Conservation (phyloP, 192 early-diverging fungal genomes). For the Phycomyces blakesleeanus region DNA sequence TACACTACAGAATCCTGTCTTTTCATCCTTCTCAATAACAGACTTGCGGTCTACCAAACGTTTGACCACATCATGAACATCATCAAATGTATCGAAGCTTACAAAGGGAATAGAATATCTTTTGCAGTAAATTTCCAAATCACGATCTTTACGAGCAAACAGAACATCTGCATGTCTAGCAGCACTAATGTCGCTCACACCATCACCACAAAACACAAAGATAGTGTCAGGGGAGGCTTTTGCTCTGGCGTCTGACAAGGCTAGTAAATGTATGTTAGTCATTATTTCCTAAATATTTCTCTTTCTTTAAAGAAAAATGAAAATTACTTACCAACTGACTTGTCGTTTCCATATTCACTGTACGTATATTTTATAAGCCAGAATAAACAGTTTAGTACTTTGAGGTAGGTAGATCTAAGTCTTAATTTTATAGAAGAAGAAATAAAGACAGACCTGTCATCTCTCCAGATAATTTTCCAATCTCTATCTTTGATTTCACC, state of each 20-base stretch:
- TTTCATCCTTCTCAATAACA: constrained; percentile 20
- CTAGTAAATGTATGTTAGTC: constrained; percentile 4
- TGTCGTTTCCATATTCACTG: constrained; percentile 63
- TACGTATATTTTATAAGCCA: neutral
- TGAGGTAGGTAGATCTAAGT: neutral
- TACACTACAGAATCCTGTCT: constrained; percentile 26
- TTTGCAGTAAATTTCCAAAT: constrained; percentile 66
- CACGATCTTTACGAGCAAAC: constrained; percentile 68
- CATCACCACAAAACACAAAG: constrained; percentile 76
- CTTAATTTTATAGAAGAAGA: neutral
- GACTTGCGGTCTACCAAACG: constrained; percentile 18
- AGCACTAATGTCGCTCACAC: constrained; percentile 72
- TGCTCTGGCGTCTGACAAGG: constrained; percentile 28
- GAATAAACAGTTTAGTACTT: constrained; percentile 3
- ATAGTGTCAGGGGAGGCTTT: constrained; percentile 23
- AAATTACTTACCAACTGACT: constrained; percentile 38
- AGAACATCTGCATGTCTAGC: constrained; percentile 71
- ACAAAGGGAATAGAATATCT: constrained; percentile 52
- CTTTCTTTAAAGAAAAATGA: no score
- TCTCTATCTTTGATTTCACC: constrained; percentile 35
- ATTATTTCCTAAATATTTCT: neutral
- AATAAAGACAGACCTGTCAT: constrained; percentile 45
- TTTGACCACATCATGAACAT: constrained; percentile 32
- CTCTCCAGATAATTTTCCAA: constrained; percentile 63
- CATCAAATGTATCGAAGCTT: constrained; percentile 54